A percentile compares a stretch with the other conserved stretches of the same genome.
Evolutionary conservation across 2,329 filamentous ascomycete species (phyloP).

Genomic region (Torrubiella hemipterigena): DNA sequence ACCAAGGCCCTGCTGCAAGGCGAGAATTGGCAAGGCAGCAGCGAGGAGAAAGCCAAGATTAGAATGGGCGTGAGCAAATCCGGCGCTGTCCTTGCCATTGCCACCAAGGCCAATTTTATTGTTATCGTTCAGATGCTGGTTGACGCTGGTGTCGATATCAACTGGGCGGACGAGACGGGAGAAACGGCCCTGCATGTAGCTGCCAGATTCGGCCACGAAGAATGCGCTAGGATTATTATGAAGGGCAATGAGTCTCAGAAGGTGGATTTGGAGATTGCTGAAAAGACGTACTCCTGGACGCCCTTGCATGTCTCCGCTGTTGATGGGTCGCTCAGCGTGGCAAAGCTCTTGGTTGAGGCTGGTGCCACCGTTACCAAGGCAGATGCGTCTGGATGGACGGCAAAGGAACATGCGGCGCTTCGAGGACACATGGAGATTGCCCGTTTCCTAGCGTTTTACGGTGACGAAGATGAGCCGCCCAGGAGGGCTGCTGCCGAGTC

Average conservation of each 20-base stretch:
- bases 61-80: constrained; percentile 67
- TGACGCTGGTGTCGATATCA: constrained; percentile 81
- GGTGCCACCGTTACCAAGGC: constrained; percentile 62
- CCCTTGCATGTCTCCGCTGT: constrained; percentile 89
- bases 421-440: constrained; percentile 81
- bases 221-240: constrained; percentile 69
- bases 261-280: constrained; percentile 62
- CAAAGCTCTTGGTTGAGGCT: constrained; percentile 63
- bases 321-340: constrained; percentile 68
- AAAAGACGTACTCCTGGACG: constrained; percentile 86
- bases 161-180: constrained; percentile 80
- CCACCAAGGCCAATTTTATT: constrained; percentile 77
- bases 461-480: constrained; percentile 17
- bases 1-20: constrained; percentile 70
- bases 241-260: constrained; percentile 59
- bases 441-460: constrained; percentile 47
- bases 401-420: constrained; percentile 83
- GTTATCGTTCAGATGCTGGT: constrained; percentile 80
- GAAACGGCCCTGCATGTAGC: constrained; percentile 88
- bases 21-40: constrained; percentile 61
- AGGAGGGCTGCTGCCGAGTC: constrained; percentile 13
- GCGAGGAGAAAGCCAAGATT: constrained; percentile 48
- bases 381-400: constrained; percentile 88
- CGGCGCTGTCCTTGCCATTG: constrained; percentile 76
- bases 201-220: constrained; percentile 72